A percentile compares a stretch with the other conserved stretches of the same genome.
Conservation (phyloP, 2,329 filamentous ascomycete species). For the Fusarium paranaense region DNA sequence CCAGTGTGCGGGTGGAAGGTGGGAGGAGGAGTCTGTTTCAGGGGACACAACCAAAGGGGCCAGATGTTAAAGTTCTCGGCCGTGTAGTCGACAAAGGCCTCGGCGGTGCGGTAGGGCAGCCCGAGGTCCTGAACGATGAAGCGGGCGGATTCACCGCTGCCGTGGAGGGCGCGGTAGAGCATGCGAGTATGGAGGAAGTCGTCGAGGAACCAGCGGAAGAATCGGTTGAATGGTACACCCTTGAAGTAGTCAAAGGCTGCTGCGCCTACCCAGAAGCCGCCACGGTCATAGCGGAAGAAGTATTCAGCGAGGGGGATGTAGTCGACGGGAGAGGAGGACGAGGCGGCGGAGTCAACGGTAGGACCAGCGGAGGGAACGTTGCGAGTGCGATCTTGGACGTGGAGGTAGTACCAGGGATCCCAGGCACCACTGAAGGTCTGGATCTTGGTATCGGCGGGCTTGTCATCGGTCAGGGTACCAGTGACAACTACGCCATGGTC, state of each 20-base stretch:
- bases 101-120: constrained; percentile 64
- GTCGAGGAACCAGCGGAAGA: constrained; percentile 76
- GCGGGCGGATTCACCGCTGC: constrained; percentile 71
- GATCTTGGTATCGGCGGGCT: constrained; percentile 46
- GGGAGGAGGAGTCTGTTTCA: constrained; percentile 60
- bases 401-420: constrained; percentile 82
- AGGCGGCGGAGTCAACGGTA: constrained; percentile 18
- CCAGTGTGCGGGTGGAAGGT: constrained; percentile 68
- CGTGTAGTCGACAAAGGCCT: constrained; percentile 68
- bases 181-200: constrained; percentile 80
- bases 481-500: constrained; percentile 69
- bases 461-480: constrained; percentile 65
- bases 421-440: constrained; percentile 70
- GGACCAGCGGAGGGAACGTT: constrained; percentile 33
- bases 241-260: constrained; percentile 76
- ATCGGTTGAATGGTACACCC: constrained; percentile 71
- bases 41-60: constrained; percentile 71
- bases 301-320: constrained; percentile 78
- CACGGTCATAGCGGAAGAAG: constrained; percentile 81
- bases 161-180: constrained; percentile 79
- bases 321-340: constrained; percentile 54
- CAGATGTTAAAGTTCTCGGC: constrained; percentile 64
- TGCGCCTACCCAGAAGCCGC: constrained; percentile 78
- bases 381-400: constrained; percentile 62
- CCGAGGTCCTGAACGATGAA: constrained; percentile 78